A percentile compares a stretch with the other conserved stretches of the same genome.
Evolutionary conservation across 768 basidiomycete genomes (phyloP).

Genomic region (Boletus insuetus): DNA sequence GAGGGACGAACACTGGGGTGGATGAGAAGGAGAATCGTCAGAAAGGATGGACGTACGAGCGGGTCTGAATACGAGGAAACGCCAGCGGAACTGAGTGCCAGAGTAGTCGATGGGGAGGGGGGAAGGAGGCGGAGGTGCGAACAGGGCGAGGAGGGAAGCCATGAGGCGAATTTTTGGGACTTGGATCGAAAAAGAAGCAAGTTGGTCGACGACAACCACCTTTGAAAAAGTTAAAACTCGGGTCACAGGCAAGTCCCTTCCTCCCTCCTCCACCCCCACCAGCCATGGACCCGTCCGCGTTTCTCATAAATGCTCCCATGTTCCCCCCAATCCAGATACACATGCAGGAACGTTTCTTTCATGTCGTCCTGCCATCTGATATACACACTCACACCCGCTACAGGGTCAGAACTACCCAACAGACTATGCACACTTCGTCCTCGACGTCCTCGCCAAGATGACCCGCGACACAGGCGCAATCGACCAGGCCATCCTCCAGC

Average conservation of each 20-base stretch:
- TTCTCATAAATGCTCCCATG: slow-evolving; percentile 17
- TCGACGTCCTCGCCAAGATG: slow-evolving; percentile 51
- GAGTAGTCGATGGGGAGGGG: slow-evolving; percentile 53
- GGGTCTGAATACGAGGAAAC: slow-evolving; percentile 76
- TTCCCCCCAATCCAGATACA: slow-evolving; percentile 25
- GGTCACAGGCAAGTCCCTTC: slow-evolving; percentile 16
- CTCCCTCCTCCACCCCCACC: background rate
- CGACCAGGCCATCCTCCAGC: slow-evolving; percentile 61
- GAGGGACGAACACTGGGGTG: slow-evolving; percentile 58
- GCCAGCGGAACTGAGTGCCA: slow-evolving; percentile 74
- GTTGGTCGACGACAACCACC: slow-evolving; percentile 8
- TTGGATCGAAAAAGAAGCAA: background rate
- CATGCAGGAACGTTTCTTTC: slow-evolving; percentile 28
- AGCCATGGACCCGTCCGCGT: slow-evolving; percentile 26
- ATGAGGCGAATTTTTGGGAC: background rate
- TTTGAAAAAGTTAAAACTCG: slow-evolving; percentile 6
- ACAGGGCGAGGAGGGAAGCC: slow-evolving; percentile 19
- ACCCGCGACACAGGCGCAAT: slow-evolving; percentile 45
- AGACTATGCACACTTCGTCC: slow-evolving; percentile 59
- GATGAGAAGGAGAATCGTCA: background rate
- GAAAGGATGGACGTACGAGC: slow-evolving; percentile 45
- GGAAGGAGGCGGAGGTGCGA: slow-evolving; percentile 8
- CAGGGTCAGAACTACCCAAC: slow-evolving; percentile 44
- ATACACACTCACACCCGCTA: slow-evolving; percentile 4
- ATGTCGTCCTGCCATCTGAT: background rate